Evolutionary conservation across 2,329 filamentous ascomycete genomes (phyloP), one percentile per base, ranked within the genome.

Genomic region (Fusarium drepaniforme): DNA sequence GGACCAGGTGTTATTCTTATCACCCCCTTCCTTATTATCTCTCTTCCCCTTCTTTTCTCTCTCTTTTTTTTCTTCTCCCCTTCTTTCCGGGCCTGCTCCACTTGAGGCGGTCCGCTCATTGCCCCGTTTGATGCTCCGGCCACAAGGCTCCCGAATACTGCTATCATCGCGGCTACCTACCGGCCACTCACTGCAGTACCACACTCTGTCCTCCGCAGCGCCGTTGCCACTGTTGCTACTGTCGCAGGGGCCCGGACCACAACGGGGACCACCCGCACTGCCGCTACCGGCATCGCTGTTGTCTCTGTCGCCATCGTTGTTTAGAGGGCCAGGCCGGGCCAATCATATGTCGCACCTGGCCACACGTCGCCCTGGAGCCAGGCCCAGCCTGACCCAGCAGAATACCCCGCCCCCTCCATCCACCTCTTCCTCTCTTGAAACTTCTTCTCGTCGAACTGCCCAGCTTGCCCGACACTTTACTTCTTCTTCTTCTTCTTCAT

Each of bases 381-480:
- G 76, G 68, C 75, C 67, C 64, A 61, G 68, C 69, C 67, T 76
- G 73, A 67, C 63, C 67, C 73, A 74, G 70, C 77, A 42, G 42
- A 73, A 66, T 81, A 81, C 82, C 82, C 82, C 82, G 81, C 82
- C 82, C 82, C 82, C 82, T 84, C 82, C 80, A 81, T 80, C 80
- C 75, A 79, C 75, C 73, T 70, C 66, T 71, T 74, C 77, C 69
- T 70, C 71, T 70, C 75, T 73, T 74, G 86, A 82, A 81, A 88
- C 88, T 84, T 84, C 88, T 80, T 84, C 84, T 75, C 85, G 80
- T 76, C 85, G 88, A 75, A 88, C 88, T 71, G 84, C 86, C 57
- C 88, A 89, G 82, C 85, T 91, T 76, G 88, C 88, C 81, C 86
- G 87, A 71, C 89, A 90, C 77, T 82, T 90, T 68, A 86, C 87